These are phyloP conservation scores for Penicillium aurantiogriseum DNA, from an alignment of 2,329 filamentous ascomycete genomes.

Conservation along the genomic window DNA sequence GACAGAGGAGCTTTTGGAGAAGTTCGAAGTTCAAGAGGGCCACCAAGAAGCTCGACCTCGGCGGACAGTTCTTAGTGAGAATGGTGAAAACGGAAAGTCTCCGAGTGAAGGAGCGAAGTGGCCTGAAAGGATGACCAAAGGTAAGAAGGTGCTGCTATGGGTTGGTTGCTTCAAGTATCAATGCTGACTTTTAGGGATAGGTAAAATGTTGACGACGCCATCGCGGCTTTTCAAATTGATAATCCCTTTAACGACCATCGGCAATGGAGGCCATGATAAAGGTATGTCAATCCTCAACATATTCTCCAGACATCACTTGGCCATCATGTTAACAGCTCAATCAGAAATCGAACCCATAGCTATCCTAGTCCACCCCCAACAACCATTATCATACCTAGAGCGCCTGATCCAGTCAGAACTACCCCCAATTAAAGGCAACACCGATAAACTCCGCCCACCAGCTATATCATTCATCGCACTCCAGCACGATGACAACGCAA, in stretches of 20 bases:
- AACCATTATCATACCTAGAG: slow-evolving; percentile 87
- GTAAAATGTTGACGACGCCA: slow-evolving; percentile 77
- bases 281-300: slow-evolving; percentile 17
- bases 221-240: slow-evolving; percentile 78
- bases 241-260: slow-evolving; percentile 66
- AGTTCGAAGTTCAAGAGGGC: slow-evolving; percentile 40
- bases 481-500: slow-evolving; percentile 64
- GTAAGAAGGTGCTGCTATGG: slow-evolving; percentile 35
- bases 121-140: slow-evolving; percentile 60
- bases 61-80: slow-evolving; percentile 29
- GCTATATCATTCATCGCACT: slow-evolving; percentile 77
- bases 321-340: slow-evolving; percentile 2
- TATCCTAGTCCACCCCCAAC: slow-evolving; percentile 81
- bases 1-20: slow-evolving; percentile 35
- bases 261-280: slow-evolving; percentile 60
- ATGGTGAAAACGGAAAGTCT: slow-evolving; percentile 23
- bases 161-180: not conserved
- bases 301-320: not conserved
- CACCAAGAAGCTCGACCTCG: slow-evolving; percentile 21
- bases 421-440: slow-evolving; percentile 61
- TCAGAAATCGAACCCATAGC: slow-evolving; percentile 75
- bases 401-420: slow-evolving; percentile 85
- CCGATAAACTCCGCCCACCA: slow-evolving; percentile 68
- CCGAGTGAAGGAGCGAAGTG: slow-evolving; percentile 4
- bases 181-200: slow-evolving; percentile 39